Evolutionary conservation across 2,329 filamentous ascomycete species (phyloP), one percentile per base, ranked within the genome.

Genomic region (Gremmenia infestans): DNA sequence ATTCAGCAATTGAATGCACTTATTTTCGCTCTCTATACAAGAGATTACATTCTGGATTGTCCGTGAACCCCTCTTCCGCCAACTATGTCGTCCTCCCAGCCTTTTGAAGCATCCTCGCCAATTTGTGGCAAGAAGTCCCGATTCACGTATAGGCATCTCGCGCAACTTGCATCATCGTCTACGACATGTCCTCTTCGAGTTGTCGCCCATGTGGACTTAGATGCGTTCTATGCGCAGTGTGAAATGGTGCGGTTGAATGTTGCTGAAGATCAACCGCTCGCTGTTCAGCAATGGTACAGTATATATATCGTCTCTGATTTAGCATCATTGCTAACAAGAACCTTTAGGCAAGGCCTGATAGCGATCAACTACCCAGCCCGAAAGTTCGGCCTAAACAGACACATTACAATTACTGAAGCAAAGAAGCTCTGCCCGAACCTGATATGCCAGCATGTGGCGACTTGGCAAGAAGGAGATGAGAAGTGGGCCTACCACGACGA

Each of bases 221-320:
- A 99, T 81, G 93, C 93, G 40, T 99, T 99, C 73, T 99, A 99
- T 71, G 88, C 89, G 3, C 94, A 99, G 76, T 97, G 91, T 70
- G 94, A 99, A 74, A 95, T 92, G 81, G 85, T 96, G 9, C 85
- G 94, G 7, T 79, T 97, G 46, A 86, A 85, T 12, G 76, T 89
- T 11, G 76, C 87, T 14, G 85, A 89, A 59, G 82, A 91, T 55
- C 81, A 85, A 62, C 94, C 94, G 9, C 81, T 99, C 23, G 94
- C 91, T 0, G 94, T 99, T 19, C 92, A 95, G 69, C 93, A 97
- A 78, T 97, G 89, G 89, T 86, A 74, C 60, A 46, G 89, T 86
- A 74, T 60, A 46, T 42, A 7, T 47, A n/a, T 40, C 52, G 17
- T 22, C 39, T 15, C 19, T 36, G 32, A 11, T 9, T 52, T 12